Evolutionary conservation across 352 stramenopile species (phyloP).

Genomic region (Pythium vanterpoolii): DNA sequence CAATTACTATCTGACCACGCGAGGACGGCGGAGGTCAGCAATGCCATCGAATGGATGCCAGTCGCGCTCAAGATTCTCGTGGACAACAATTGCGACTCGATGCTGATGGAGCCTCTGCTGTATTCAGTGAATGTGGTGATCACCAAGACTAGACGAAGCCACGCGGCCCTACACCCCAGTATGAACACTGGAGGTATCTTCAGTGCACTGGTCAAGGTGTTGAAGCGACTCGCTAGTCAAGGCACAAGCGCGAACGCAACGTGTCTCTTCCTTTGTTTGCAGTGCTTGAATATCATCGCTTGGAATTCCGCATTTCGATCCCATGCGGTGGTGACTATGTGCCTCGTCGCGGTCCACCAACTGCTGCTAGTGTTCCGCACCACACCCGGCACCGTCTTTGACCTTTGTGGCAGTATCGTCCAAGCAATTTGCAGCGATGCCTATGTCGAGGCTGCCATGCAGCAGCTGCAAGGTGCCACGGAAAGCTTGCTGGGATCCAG

Average conservation of each 20-base stretch:
- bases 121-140: background rate
- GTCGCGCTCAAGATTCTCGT: background rate
- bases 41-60: background rate
- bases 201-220: background rate
- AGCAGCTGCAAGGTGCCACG: too few species aligned
- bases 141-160: too few species aligned
- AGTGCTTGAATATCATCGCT: slow-evolving; percentile 1
- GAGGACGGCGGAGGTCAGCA: background rate
- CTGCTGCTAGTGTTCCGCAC: background rate
- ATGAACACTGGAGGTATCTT: background rate
- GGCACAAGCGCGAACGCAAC: background rate
- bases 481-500: too few species aligned
- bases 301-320: background rate
- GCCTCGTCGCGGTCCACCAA: background rate
- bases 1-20: background rate
- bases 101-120: slow-evolving; percentile 3
- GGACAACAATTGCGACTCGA: background rate
- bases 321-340: background rate
- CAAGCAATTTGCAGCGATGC: background rate
- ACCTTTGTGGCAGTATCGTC: background rate
- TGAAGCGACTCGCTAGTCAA: slow-evolving; percentile 3
- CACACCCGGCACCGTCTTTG: background rate
- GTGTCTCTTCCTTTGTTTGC: slow-evolving; percentile 2
- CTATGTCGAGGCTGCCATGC: background rate
- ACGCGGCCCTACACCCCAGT: too few species aligned